These are phyloP conservation scores for Syncephalastrum sp. DNA, from an alignment of 371 early-diverging fungal species.

Conservation along the genomic window DNA sequence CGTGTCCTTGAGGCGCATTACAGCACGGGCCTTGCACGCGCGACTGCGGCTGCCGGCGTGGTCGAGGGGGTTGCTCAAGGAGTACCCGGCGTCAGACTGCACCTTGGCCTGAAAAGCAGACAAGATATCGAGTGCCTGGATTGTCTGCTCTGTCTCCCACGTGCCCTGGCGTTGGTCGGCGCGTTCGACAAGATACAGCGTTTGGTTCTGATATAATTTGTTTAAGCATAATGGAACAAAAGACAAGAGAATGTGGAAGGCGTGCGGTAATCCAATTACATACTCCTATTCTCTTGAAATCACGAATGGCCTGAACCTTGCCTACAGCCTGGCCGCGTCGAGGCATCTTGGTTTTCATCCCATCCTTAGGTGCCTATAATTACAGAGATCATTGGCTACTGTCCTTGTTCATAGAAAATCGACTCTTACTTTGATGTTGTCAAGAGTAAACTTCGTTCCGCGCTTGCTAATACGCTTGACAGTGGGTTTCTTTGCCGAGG, in stretches of 20 bases:
- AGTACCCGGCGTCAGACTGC: conserved; percentile 19
- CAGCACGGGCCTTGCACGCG: conserved; percentile 31
- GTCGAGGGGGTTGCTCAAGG: conserved; percentile 4
- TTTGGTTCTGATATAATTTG: conserved; percentile 8
- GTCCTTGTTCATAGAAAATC: too few relatives aligned
- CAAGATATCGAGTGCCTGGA: conserved; percentile 11
- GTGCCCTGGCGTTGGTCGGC: conserved; percentile 13
- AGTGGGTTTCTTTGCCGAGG: too few relatives aligned
- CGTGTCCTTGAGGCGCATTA: conserved; percentile 21
- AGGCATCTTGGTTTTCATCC: too few relatives aligned
- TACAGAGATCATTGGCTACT: too few relatives aligned
- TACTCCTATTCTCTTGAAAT: conserved; percentile 13
- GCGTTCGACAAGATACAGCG: conserved; percentile 22
- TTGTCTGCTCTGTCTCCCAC: conserved; percentile 17
- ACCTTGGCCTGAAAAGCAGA: conserved; percentile 16
- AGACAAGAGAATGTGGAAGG: not conserved
- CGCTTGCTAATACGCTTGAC: too few relatives aligned
- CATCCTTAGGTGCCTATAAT: too few relatives aligned
- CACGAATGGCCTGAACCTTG: conserved; percentile 11
- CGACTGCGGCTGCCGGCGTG: conserved; percentile 14
- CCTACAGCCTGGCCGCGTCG: too few relatives aligned
- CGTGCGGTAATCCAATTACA: not conserved
- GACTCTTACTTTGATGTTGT: too few relatives aligned
- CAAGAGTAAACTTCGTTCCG: too few relatives aligned
- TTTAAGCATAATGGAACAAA: not conserved